These are phyloP conservation scores for Henckelia pumila DNA, from an alignment of 257 asterid genomes.

Conservation along the genomic window DNA sequence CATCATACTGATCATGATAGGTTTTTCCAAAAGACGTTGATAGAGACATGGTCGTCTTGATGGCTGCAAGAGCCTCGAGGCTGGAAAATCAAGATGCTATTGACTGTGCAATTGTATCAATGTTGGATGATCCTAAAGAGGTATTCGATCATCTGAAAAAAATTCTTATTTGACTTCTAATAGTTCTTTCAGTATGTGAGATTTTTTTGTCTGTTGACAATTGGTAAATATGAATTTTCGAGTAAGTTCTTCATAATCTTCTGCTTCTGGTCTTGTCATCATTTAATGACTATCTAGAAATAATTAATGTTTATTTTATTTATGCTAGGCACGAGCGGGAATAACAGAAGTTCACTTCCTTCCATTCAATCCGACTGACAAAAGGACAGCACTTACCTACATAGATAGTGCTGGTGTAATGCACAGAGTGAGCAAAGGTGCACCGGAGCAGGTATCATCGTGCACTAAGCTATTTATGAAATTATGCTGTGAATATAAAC, in stretches of 20 bases:
- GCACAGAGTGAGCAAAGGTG: slow-evolving; percentile 84
- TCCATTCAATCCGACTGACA: slow-evolving; percentile 74
- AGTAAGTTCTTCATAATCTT: background rate
- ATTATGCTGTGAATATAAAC: background rate
- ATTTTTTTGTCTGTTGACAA: background rate
- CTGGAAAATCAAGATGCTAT: slow-evolving; percentile 72
- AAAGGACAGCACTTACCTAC: slow-evolving; percentile 66
- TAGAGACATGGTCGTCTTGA: slow-evolving; percentile 45
- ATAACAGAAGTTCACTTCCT: slow-evolving; percentile 70
- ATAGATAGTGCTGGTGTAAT: slow-evolving; percentile 47
- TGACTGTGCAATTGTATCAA: slow-evolving; percentile 61
- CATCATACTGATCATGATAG: slow-evolving; percentile 22
- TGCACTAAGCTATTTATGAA: background rate
- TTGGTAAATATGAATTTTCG: background rate
- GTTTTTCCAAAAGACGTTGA: slow-evolving; percentile 50
- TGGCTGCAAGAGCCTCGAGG: slow-evolving; percentile 74
- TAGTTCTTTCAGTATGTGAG: no score
- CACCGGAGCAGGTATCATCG: slow-evolving; percentile 60
- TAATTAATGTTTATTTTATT: background rate
- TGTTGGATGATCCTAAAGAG: slow-evolving; percentile 70
- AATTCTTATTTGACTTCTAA: no score
- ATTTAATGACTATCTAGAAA: background rate
- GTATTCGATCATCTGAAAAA: slow-evolving; percentile 23
- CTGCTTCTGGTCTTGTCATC: no score
- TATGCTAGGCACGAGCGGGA: slow-evolving; percentile 58